Evolutionary conservation across 768 basidiomycete genomes (phyloP).

Genomic region (Podaxis sp.): DNA sequence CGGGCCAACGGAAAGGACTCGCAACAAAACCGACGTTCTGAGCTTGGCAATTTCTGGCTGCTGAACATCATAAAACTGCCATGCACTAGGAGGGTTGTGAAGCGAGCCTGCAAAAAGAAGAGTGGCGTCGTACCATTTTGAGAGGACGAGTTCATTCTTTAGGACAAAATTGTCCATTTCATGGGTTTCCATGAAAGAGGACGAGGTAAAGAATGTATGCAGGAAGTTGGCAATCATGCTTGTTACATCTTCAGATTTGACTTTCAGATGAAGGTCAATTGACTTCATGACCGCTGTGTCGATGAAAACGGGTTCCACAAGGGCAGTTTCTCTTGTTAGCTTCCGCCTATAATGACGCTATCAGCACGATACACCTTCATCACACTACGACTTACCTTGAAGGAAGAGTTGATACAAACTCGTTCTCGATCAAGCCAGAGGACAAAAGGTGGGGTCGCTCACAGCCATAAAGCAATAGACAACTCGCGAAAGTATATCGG

Average conservation of each 20-base stretch:
- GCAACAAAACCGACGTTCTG: slow-evolving; percentile 55
- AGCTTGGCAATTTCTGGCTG: slow-evolving; percentile 49
- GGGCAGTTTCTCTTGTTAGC: slow-evolving; percentile 35
- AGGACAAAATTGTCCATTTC: slow-evolving; percentile 76
- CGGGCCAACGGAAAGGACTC: slow-evolving; percentile 59
- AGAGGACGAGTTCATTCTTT: slow-evolving; percentile 56
- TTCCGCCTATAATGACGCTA: slow-evolving; percentile 40
- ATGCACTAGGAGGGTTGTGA: slow-evolving; percentile 42
- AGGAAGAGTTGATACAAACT: slow-evolving; percentile 50
- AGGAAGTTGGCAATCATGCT: slow-evolving; percentile 62
- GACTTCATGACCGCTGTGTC: slow-evolving; percentile 55
- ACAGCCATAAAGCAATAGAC: slow-evolving; percentile 67
- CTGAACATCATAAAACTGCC: slow-evolving; percentile 69
- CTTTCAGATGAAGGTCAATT: slow-evolving; percentile 48
- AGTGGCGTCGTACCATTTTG: slow-evolving; percentile 47
- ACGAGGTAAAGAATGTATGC: slow-evolving; percentile 54
- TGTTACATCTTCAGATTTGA: slow-evolving; percentile 46
- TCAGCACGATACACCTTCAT: not conserved
- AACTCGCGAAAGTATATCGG: slow-evolving; percentile 57
- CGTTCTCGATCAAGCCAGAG: slow-evolving; percentile 43
- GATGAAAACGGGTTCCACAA: slow-evolving; percentile 60
- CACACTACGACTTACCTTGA: slow-evolving; percentile 41
- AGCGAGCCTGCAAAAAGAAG: not conserved
- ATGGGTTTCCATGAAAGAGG: slow-evolving; percentile 58
- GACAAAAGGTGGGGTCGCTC: slow-evolving; percentile 46